Conservation (phyloP, 495 filamentous ascomycete genomes). For the Oleoguttula mirabilis region DNA sequence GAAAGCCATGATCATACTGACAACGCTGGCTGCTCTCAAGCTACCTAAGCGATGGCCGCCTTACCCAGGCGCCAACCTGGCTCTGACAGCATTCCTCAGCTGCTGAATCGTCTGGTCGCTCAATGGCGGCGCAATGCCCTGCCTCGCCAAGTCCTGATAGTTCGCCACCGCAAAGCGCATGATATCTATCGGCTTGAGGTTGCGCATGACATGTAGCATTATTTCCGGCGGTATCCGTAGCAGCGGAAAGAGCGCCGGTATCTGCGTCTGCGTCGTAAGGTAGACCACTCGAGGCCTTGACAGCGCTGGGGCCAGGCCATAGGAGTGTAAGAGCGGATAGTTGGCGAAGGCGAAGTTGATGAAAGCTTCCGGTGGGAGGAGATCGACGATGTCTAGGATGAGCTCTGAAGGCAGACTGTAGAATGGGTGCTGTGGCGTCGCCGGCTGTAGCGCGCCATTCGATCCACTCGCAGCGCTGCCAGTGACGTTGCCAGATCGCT, state of each 20-base stretch:
- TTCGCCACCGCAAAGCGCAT: constrained; percentile 24
- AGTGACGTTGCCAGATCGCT: too few species aligned
- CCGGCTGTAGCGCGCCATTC: too few species aligned
- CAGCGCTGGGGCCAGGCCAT: constrained; percentile 21
- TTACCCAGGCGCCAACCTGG: not conserved
- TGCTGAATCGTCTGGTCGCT: constrained; percentile 5
- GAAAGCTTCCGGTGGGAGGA: constrained; percentile 28
- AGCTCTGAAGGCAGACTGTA: constrained; percentile 34
- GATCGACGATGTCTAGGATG: constrained; percentile 30
- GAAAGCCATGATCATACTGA: too few species aligned
- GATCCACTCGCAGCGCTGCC: too few species aligned
- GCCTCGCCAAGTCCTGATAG: constrained; percentile 19
- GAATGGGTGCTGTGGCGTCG: constrained; percentile 20
- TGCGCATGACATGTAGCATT: constrained; percentile 17
- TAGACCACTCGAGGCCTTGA: constrained; percentile 8
- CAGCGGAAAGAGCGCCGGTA: constrained; percentile 14
- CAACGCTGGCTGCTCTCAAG: too few species aligned
- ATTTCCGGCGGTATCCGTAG: constrained; percentile 18
- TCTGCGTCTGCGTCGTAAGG: constrained; percentile 11
- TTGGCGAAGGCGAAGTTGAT: constrained; percentile 31
- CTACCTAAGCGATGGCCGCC: too few species aligned
- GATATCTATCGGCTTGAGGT: constrained; percentile 15
- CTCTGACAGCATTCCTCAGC: constrained; percentile 2
- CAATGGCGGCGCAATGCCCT: constrained; percentile 21
- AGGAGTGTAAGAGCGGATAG: constrained; percentile 28